Base-by-base conservation (phyloP, 2,329 filamentous ascomycete genomes). In the Verticillium albo-atrum region DNA sequence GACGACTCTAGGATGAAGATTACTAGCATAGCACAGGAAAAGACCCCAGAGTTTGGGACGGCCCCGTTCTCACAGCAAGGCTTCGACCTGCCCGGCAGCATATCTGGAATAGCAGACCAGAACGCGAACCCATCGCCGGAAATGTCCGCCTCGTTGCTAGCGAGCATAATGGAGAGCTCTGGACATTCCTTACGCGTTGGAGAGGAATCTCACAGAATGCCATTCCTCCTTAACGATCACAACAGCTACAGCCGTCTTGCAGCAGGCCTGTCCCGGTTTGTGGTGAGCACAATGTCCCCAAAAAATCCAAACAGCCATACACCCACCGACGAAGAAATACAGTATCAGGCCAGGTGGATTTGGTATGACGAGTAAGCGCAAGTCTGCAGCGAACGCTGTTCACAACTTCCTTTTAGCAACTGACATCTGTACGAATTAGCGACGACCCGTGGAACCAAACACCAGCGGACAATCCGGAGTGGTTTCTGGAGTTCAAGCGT, bases 321-420 rank as follows among this genome's bases (percentile, higher is more conserved):
- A 0, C 73, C 73, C 0, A 74, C 71, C 0, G 73, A 77, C 20
- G 69, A 70, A 5, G 73, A 76, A 34, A 59, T 77, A 0, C 64
- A 72, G 23, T 62, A 66, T 6, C 69, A 75, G 59, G 74, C 72
- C 2, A 65, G 70, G 1, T 68, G 67, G 58, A 72, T 75, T 27
- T 57, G 69, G 32, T 68, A 66, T 4, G 70, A 71, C 23, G 68
- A 68, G 68, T 70, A 27, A 65, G 69, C 61, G 2, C 1, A 7
- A 2, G 4, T 26, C 23, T 17, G 25, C 10, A 26, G n/a, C 4
- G 17, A 9, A 47, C 14, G 15, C 6, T 15, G 2, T 27, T 35
- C 34, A 4, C 17, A 20, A 7, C 23, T 26, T 27, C 4, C 10
- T 2, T 4, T n/a, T 2, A 1, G 9, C 4, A 3, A 6, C n/a